Conservation (phyloP, 345 rosid species). For the Camelina sativa region DNA sequence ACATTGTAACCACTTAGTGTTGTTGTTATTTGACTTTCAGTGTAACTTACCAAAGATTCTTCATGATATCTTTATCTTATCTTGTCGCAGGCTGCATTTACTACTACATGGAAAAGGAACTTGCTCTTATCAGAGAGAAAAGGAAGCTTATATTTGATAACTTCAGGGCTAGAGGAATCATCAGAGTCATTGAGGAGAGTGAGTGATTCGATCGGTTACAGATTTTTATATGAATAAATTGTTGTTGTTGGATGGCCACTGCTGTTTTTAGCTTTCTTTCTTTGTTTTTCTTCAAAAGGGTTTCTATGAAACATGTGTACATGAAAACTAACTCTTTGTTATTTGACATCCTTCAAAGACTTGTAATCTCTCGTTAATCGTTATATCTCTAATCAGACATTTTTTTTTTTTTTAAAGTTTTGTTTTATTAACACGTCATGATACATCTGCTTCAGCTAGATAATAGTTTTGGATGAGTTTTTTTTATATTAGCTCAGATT, state of each 20-base stretch:
- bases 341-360: neutral
- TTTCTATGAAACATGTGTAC: neutral
- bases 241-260: neutral
- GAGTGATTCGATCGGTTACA: neutral
- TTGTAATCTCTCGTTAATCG: neutral
- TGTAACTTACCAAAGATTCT: conserved; percentile 81
- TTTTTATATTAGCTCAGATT: neutral
- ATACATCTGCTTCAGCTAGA: conserved; percentile 1
- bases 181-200: neutral
- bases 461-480: neutral
- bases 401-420: neutral
- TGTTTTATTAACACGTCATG: conserved; percentile 10
- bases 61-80: conserved; percentile 84
- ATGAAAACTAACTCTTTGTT: neutral
- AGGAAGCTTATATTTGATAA: neutral
- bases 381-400: neutral
- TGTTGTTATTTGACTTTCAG: conserved; percentile 38
- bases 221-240: neutral
- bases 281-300: neutral
- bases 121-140: too few relatives aligned
- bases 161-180: neutral
- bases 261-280: neutral
- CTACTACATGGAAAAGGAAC: too few relatives aligned
- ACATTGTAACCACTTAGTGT: neutral
- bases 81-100: too few relatives aligned